These are phyloP conservation scores for Colletotrichum lini DNA, from an alignment of 2,329 filamentous ascomycete species.

Conservation along the genomic window DNA sequence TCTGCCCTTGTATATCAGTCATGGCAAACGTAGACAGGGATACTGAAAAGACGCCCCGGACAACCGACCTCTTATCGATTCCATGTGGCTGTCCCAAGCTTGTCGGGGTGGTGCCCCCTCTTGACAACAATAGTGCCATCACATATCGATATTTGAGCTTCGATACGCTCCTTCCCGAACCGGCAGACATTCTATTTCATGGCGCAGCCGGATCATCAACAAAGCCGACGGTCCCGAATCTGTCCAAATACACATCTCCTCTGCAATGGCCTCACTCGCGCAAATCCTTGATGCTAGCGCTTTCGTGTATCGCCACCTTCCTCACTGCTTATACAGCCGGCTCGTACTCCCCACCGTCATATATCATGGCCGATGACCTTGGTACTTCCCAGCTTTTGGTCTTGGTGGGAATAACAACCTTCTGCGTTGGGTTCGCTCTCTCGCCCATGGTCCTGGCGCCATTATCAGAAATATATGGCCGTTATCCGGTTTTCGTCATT, in stretches of 20 bases:
- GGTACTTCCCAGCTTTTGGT: constrained; percentile 75
- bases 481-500: constrained; percentile 84
- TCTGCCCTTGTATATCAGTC: constrained; percentile 6
- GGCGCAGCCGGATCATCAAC: constrained; percentile 45
- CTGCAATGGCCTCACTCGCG: constrained; percentile 79
- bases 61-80: neutral
- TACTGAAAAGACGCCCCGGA: constrained; percentile 24
- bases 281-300: constrained; percentile 79
- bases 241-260: constrained; percentile 78
- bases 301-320: constrained; percentile 83
- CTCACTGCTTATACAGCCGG: constrained; percentile 87
- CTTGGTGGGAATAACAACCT: constrained; percentile 84
- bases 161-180: constrained; percentile 53
- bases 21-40: constrained; percentile 19
- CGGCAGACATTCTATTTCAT: constrained; percentile 41
- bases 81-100: neutral
- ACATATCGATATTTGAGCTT: constrained; percentile 59
- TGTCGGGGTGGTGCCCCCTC: neutral
- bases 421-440: constrained; percentile 84
- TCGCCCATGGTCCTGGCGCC: constrained; percentile 92
- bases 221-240: constrained; percentile 74
- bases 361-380: constrained; percentile 77
- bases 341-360: constrained; percentile 79
- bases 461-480: constrained; percentile 89
- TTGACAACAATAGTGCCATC: constrained; percentile 48